phyloP scores from a whole-genome alignment of 805 yeast species.

The Lipomyces spencermartinsiae region DNA sequence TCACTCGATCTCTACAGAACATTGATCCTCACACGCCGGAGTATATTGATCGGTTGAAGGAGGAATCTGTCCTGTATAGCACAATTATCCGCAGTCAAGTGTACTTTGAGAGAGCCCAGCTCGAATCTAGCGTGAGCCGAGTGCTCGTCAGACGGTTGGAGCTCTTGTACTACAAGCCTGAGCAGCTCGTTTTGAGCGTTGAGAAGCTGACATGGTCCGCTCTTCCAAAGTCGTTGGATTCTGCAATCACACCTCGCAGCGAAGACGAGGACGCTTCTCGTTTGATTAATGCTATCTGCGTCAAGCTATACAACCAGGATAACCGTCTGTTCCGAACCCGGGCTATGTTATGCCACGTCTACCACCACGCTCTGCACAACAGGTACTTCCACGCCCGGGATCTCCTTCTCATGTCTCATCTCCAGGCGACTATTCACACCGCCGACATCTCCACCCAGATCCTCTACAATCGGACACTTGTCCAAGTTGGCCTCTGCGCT shows the following conservation, averaged over 20 bases:
- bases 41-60: slow-evolving; percentile 86
- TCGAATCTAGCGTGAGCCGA: slow-evolving; percentile 60
- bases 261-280: slow-evolving; percentile 54
- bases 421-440: slow-evolving; percentile 80
- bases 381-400: slow-evolving; percentile 85
- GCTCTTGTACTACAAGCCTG: slow-evolving; percentile 91
- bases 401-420: slow-evolving; percentile 82
- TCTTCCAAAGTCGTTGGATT: slow-evolving; percentile 49
- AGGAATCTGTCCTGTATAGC: slow-evolving; percentile 77
- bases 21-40: slow-evolving; percentile 96
- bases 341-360: slow-evolving; percentile 83
- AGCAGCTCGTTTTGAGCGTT: slow-evolving; percentile 66
- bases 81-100: slow-evolving; percentile 84
- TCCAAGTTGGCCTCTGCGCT: slow-evolving; percentile 94
- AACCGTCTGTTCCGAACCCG: slow-evolving; percentile 75
- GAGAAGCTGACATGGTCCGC: slow-evolving; percentile 80
- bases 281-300: slow-evolving; percentile 67
- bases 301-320: slow-evolving; percentile 68
- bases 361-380: slow-evolving; percentile 89
- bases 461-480: slow-evolving; percentile 91
- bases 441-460: slow-evolving; percentile 89
- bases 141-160: slow-evolving; percentile 84
- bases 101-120: slow-evolving; percentile 69
- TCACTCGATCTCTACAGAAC: slow-evolving; percentile 81
- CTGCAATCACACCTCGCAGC: slow-evolving; percentile 48